Percentiles rank a stretch among this genome's conserved stretches.
phyloP scores from a whole-genome alignment of 805 yeast species.

The Priceomyces haplophilus region DNA sequence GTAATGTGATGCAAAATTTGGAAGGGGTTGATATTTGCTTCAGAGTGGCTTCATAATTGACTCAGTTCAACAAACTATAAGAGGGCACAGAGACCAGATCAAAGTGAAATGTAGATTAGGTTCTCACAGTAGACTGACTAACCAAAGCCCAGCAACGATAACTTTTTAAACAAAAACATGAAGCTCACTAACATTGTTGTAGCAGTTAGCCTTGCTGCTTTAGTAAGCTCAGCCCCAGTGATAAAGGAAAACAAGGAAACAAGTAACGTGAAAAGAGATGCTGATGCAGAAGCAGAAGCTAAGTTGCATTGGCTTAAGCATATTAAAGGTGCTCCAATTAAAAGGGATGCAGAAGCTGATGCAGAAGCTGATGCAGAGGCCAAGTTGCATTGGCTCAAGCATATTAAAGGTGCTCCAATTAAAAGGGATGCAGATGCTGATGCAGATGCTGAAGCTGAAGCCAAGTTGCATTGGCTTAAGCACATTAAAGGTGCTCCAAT shows the following conservation, averaged over 20 bases:
- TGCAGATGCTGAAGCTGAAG: slow-evolving; percentile 7
- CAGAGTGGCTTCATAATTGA: background rate
- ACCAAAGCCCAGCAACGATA: no score
- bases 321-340: slow-evolving; percentile 14
- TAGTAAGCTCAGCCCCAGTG: background rate
- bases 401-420: slow-evolving; percentile 13
- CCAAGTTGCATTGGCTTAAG: slow-evolving; percentile 1
- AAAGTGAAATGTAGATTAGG: no score
- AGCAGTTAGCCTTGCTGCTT: background rate
- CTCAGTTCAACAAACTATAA: background rate
- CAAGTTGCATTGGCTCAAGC: slow-evolving; percentile 8
- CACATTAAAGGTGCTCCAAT: slow-evolving; percentile 13
- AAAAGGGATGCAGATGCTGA: slow-evolving; percentile 7
- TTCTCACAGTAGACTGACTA: no score
- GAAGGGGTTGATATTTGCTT: background rate
- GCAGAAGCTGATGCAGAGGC: slow-evolving; percentile 26
- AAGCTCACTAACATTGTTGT: background rate
- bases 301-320: slow-evolving; percentile 9
- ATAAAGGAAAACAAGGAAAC: background rate
- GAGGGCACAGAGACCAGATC: background rate
- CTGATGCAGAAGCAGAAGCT: slow-evolving; percentile 23
- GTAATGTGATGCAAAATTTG: background rate
- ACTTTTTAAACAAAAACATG: background rate
- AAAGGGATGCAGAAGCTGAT: slow-evolving; percentile 12
- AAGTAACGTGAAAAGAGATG: slow-evolving; percentile 14